Percentiles rank a stretch among this genome's conserved stretches.
phyloP scores from a whole-genome alignment of 805 yeast genomes.

The Ogataea paradorogensis region DNA sequence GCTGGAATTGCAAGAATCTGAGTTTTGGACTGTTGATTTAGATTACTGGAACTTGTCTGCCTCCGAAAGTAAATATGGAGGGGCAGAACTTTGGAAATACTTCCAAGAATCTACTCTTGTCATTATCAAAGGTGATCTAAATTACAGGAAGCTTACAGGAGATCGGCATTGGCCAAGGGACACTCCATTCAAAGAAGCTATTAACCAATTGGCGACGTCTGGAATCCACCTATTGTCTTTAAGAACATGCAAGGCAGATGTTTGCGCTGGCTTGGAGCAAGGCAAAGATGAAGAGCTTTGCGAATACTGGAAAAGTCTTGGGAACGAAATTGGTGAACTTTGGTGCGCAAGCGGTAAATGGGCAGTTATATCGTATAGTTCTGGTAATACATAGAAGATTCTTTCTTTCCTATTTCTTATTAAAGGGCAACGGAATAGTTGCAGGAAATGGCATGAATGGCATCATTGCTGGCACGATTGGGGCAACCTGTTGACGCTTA shows the following conservation, averaged over 20 bases:
- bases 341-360: constrained; percentile 93
- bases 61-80: constrained; percentile 52
- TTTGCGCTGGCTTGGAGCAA: constrained; percentile 74
- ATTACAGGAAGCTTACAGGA: constrained; percentile 90
- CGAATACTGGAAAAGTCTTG: constrained; percentile 50
- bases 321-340: constrained; percentile 63
- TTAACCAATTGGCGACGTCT: constrained; percentile 62
- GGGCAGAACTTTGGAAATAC: constrained; percentile 57
- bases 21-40: constrained; percentile 82
- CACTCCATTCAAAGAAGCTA: constrained; percentile 68
- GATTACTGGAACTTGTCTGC: constrained; percentile 71
- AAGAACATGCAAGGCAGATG: constrained; percentile 96
- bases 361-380: constrained; percentile 76
- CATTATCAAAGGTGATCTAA: constrained; percentile 92
- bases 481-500: constrained; percentile 23
- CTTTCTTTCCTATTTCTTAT: constrained; percentile 2
- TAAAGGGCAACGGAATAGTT: constrained; percentile 16
- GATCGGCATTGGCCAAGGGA: constrained; percentile 86
- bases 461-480: constrained; percentile 28
- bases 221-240: constrained; percentile 69
- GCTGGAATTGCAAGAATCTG: constrained; percentile 52
- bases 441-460: constrained; percentile 30
- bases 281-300: constrained; percentile 73
- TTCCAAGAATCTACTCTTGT: constrained; percentile 64
- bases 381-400: constrained; percentile 29